Base-by-base conservation (phyloP, 1,284 basidiomycete species). In the Sporisorium sorghi region DNA sequence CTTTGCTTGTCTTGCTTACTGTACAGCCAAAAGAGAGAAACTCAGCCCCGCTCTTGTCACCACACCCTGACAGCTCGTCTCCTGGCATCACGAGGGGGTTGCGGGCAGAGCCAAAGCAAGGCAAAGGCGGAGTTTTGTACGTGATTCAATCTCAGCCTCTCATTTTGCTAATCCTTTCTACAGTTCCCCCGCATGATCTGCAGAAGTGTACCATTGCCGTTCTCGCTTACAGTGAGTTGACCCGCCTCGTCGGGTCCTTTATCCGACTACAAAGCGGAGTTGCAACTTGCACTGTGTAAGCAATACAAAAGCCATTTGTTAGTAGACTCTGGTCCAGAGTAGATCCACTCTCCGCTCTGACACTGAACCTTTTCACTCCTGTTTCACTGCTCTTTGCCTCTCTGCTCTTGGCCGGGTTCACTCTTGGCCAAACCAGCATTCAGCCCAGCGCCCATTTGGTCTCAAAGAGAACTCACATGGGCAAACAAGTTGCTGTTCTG, bases 61-160 rank as follows among this genome's bases (percentile, higher is more conserved):
- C n/a, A 40, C 37, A 19, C 37, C n/a, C 37, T 40, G 37, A 40
- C 37, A 40, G 37, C 37, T 40, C n/a, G 33, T 9, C 35, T 37
- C 35, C 35, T 37, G 5, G 15, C 35, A 37, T 37, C 35, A 37
- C 35, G 8, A 37, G 35, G 35, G 35, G 35, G 12, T 2, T 37
- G 3, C 14, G 33, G 33, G 35, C 35, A 37, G n/a, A n/a, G 17
- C 3, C 35, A n/a, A 37, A n/a, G n/a, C n/a, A 37, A n/a, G 2
- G 5, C 11, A 17, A 37, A 5, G 17, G 35, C 35, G 35, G 35
- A 17, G 35, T n/a, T 37, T 37, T 11, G 3, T 37, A n/a, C 11
- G 17, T 17, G 8, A n/a, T 19, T 40, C 6, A 15, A 40, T 17
- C 37, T 40, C 37, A 40, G 37, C 37, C 15, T 19, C n/a, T 19